Base-by-base conservation (phyloP, 2,329 filamentous ascomycete species). In the Apiospora phragmitis region DNA sequence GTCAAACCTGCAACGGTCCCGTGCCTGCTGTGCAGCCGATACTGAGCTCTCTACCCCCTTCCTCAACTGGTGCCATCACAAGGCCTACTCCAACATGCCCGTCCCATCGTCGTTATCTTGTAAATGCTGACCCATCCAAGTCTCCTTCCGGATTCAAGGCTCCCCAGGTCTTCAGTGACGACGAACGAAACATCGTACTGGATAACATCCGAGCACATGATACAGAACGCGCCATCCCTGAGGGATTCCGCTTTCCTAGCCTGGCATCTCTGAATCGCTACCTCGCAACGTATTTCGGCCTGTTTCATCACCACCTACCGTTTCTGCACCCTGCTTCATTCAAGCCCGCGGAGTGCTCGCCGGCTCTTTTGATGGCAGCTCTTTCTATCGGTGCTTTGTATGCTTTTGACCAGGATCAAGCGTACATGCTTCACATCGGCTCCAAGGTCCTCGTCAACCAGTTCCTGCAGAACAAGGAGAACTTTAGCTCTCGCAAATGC, bases 381-480 rank as follows among this genome's bases (percentile, higher is more conserved):
- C 86, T 99, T 68, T 98, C 96, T 35, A 98, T 99, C 73, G 96
- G 96, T 77, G 95, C 96, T 12, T 85, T 99, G 26, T 98, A 98
- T 82, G 95, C 95, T 21, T 98, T 98, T 80, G 95, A 98, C 79
- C 94, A 97, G 79, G 95, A 98, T 76, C 93, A 97, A 80, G 96
- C 96, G 0, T 98, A 98, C 80, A 94, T 97, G 88, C 90, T 98
- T 29, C 96, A 99, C 83, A 97, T 98, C 75, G 96, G 95, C 24
- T 97, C 96, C 71, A 99, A 98, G 85, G 93, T 98, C 38, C 89
- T 99, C 24, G 95, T 98, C 77, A 98, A 97, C 80, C 94, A 98
- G 80, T 98, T 98, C 81, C 83, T 99, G 73, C 94, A 97, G 83
- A 97, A 98, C 85, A 98, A 98, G 86, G 95, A 98, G 81, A 97